Evolutionary conservation across 2,329 filamentous ascomycete genomes (phyloP).

Genomic region (Diplodia corticola): DNA sequence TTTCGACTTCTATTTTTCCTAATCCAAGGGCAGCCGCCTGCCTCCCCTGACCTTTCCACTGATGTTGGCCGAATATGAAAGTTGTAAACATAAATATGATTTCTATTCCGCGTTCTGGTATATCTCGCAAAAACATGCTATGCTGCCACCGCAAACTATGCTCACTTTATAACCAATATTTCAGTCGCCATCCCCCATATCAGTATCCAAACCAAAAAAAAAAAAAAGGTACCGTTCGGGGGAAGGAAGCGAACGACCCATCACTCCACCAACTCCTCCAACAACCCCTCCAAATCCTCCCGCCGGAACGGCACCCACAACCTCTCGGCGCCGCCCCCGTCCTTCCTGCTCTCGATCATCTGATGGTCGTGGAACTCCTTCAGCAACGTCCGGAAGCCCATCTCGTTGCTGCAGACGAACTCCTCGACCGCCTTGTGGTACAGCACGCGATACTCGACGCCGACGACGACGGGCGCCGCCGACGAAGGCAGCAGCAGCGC

Average conservation of each 20-base stretch:
- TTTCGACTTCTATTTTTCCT: too few species aligned
- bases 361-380: constrained; percentile 99
- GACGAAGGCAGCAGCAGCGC: constrained; percentile 26
- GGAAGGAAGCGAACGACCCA: not conserved
- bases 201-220: too few species aligned
- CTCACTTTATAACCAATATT: not conserved
- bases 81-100: not conserved
- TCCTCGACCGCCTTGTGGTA: constrained; percentile 96
- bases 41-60: too few species aligned
- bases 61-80: too few species aligned
- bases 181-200: not conserved
- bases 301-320: constrained; percentile 81
- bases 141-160: not conserved
- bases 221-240: too few species aligned
- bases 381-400: constrained; percentile 88
- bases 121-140: not conserved
- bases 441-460: constrained; percentile 84
- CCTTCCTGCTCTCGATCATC: constrained; percentile 88
- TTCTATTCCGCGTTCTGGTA: not conserved
- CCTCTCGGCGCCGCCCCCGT: constrained; percentile 80
- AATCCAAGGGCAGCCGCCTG: too few species aligned
- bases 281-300: constrained; percentile 83
- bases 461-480: constrained; percentile 51
- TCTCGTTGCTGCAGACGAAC: constrained; percentile 95
- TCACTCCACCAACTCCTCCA: constrained; percentile 67